Percentiles rank a stretch among this genome's conserved stretches.
Conservation (phyloP, 805 yeast species). For the Starmerella sp. region DNA sequence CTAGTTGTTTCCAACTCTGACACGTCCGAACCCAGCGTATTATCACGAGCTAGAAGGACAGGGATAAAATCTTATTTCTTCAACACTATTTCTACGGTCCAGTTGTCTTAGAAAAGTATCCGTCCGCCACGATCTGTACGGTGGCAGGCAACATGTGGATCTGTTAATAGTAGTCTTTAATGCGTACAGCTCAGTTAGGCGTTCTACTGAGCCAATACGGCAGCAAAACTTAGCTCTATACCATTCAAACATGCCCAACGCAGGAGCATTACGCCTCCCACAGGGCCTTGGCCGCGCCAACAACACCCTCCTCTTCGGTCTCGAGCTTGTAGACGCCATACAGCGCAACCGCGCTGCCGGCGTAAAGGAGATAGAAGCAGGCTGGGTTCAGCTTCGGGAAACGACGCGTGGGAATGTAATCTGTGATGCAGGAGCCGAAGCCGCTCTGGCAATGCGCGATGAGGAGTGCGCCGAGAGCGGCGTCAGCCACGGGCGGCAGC, state of each 20-base stretch:
- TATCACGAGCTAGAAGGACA: too few relatives aligned
- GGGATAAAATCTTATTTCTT: too few relatives aligned
- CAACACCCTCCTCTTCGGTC: slow-evolving; percentile 68
- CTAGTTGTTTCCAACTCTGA: too few relatives aligned
- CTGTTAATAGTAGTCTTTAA: too few relatives aligned
- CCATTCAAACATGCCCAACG: neutral
- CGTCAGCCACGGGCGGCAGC: slow-evolving; percentile 57
- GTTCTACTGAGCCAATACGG: too few relatives aligned
- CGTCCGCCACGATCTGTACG: too few relatives aligned
- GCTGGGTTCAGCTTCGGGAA: slow-evolving; percentile 66
- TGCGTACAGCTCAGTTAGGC: too few relatives aligned
- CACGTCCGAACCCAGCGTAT: too few relatives aligned
- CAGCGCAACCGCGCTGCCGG: slow-evolving; percentile 59
- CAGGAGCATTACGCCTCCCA: slow-evolving; percentile 43
- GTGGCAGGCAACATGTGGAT: too few relatives aligned
- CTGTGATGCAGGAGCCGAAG: slow-evolving; percentile 80
- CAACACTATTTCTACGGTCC: too few relatives aligned
- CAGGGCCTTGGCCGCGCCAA: slow-evolving; percentile 48
- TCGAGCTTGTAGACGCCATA: slow-evolving; percentile 71
- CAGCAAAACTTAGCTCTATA: neutral
- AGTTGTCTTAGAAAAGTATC: too few relatives aligned
- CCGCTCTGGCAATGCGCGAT: slow-evolving; percentile 78
- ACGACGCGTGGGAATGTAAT: slow-evolving; percentile 78
- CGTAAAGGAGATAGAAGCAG: slow-evolving; percentile 55
- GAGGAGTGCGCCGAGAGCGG: slow-evolving; percentile 52